Base-by-base conservation (phyloP, 2,329 filamentous ascomycete genomes). In the Phialophora tarda region DNA sequence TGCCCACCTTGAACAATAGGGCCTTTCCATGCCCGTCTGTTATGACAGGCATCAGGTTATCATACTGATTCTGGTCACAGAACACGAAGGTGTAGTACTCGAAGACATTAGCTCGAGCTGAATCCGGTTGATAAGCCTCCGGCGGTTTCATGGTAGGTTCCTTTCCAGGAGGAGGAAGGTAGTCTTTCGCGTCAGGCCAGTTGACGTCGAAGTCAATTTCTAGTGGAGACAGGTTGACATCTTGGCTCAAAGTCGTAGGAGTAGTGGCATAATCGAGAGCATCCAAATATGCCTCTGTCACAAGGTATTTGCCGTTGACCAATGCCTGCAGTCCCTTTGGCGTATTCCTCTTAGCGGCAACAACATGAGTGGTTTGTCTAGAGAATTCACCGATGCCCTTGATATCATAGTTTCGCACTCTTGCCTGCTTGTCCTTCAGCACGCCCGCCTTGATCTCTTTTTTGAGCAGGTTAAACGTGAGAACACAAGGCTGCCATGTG, bases 81-180 rank as follows among this genome's bases (percentile, higher is more conserved):
- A 98, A 97, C 3, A 99, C 83, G 74, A 98, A 97, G 0, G 89
- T 94, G 74, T 93, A 95, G 2, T 91, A 91, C 11, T 91, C 87
- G 71, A 99, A 98, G 0, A 99, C 83, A 30, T 89, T 87, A 7
- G 82, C 80, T 23, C 95, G 86, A 17, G 80, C 78, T 0, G 82
- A 70, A 68, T 94, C 86, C 0, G 95, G 94, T 7, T 84, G 82
- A 75, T 96, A 94, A 12, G 88, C 85, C n/a, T 86, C 84, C 10
- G 86, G 82, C 0, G 88, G 85, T 56, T 90, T 86, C 41, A 88
- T 83, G 2, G 89, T 85, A 0, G 91, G 90, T 76, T 98, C 94
- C 58, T 88, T 88, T 1, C 90, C 91, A 4, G 86, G 84, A 0
- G 89, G 87, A 0, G 94, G 92, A 14, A 97, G 82, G 75, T 90